Evolutionary conservation across 768 basidiomycete genomes (phyloP), one percentile per base, ranked within the genome.

Genomic region (Lactifluus pinguis): DNA sequence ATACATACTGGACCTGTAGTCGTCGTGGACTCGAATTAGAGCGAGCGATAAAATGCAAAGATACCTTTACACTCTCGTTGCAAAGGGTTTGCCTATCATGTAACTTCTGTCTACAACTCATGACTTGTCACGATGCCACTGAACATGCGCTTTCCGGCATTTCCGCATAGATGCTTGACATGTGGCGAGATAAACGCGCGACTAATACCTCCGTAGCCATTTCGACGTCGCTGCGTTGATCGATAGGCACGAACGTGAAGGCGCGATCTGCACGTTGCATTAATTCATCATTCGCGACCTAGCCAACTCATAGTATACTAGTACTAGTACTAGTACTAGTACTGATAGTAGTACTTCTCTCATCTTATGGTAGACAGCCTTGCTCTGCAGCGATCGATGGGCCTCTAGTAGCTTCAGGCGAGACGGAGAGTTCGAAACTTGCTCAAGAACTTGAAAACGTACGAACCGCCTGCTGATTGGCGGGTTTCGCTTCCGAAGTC

Each of bases 191-290:
- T 56, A 41, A 47, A 52, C 42, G 34, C 13, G 55, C 30, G 21
- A 51, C 30, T 63, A 49, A 49, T 63, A 4, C 21, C 38, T 14
- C 32, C 29, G 49, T 48, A 21, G 55, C 17, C 5, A 44, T 55
- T 47, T 34, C 14, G n/a, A 63, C 36, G 57, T 63, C 52, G 52
- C 52, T 48, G 34, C 19, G 25, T 39, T 44, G 39, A 62, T 62
- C 61, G 61, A 62, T 62, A 62, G 56, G 61, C 51, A 58, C 61
- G 30, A 47, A n/a, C 19, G 6, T 30, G 17, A 8, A 45, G 57
- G 61, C 53, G 49, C 54, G 61, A 49, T 39, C 51, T 49, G 57
- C 61, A 62, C 61, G 61, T 62, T 62, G 56, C 57, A 42, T 39
- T 38, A 49, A n/a, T 34, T 7, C 19, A 49, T 21, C 34, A 49